Evolutionary conservation across 2,329 filamentous ascomycete genomes (phyloP).

Genomic region (Colletotrichum sp.): DNA sequence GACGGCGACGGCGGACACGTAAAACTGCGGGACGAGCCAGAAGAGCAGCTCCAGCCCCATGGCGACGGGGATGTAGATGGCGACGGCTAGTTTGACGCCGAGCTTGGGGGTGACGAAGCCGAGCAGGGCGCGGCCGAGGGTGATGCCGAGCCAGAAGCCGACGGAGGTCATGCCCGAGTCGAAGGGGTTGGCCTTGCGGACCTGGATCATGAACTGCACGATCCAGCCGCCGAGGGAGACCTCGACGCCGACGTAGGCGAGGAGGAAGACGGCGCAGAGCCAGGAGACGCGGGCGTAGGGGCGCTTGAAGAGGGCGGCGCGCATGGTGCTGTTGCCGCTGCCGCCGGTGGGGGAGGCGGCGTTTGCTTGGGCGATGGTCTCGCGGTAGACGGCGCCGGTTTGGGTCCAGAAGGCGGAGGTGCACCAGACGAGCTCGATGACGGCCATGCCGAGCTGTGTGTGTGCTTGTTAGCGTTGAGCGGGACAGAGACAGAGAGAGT

Average conservation of each 20-base stretch:
- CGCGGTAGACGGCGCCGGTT: constrained; percentile 59
- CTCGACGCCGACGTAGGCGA: constrained; percentile 79
- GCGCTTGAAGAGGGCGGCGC: constrained; percentile 44
- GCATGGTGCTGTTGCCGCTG: constrained; percentile 31
- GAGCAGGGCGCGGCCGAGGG: constrained; percentile 71
- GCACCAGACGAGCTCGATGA: constrained; percentile 57
- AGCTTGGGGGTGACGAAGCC: constrained; percentile 76
- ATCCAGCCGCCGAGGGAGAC: constrained; percentile 84
- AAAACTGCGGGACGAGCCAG: constrained; percentile 82
- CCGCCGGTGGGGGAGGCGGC: constrained; percentile 21
- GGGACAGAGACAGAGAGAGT: neutral
- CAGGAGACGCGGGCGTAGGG: constrained; percentile 63
- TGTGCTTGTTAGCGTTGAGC: neutral
- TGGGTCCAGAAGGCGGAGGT: constrained; percentile 63
- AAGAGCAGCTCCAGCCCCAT: constrained; percentile 75
- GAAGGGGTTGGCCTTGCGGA: constrained; percentile 71
- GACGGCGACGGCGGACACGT: constrained; percentile 75
- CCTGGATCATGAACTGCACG: constrained; percentile 81
- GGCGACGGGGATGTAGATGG: constrained; percentile 67
- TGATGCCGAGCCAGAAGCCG: constrained; percentile 83
- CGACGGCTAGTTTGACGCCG: constrained; percentile 71
- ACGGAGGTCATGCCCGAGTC: constrained; percentile 77
- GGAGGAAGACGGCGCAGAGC: constrained; percentile 74
- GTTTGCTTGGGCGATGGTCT: constrained; percentile 24
- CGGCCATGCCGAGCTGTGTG: constrained; percentile 55